Base-by-base conservation (phyloP, 2,329 filamentous ascomycete genomes). In the Ceratocystiopsis sp. region DNA sequence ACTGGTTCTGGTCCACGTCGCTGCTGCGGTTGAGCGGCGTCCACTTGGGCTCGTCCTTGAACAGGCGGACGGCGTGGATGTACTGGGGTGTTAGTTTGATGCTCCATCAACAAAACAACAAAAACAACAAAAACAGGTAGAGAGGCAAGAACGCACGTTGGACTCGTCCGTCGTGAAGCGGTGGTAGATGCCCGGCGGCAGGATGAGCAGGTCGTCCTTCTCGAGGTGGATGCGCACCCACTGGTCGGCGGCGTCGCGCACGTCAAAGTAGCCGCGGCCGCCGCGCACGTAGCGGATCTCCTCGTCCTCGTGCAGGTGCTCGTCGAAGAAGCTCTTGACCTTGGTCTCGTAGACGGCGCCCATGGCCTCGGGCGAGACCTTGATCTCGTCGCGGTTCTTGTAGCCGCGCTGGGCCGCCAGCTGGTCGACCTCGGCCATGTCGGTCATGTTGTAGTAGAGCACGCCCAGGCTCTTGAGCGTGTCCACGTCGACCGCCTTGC, bases 41-140 rank as follows among this genome's bases (percentile, higher is more conserved):
- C 91, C 91, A 98, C 64, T 96, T 95, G 33, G 91, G 91, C 63
- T 96, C 87, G 51, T 96, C 91, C 66, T 96, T 87, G 73, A 96
- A 98, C 42, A 98, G 69, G 45, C 91, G 75, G 84, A 96, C 89
- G 14, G 91, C 91, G 57, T 93, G 84, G 51, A 94, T 84, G 57
- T 89, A 95, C 87, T 95, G 52, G 32, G 19, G 18, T 38, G n/a
- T 19, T 9, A 18, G n/a, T 13, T 15, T 3, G 15, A 8, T 19
- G n/a, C 41, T 8, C n/a, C n/a, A n/a, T n/a, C n/a, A n/a, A n/a
- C n/a, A n/a, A n/a, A n/a, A n/a, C n/a, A n/a, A n/a, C n/a, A n/a
- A n/a, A n/a, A n/a, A n/a, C n/a, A n/a, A n/a, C n/a, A n/a, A n/a
- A n/a, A n/a, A n/a, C n/a, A n/a, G n/a, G n/a, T n/a, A n/a, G n/a